Percentiles rank a stretch among this genome's conserved stretches.
These are phyloP conservation scores for Melampsora medusae DNA, from an alignment of 1,284 basidiomycete species.

Conservation along the genomic window DNA sequence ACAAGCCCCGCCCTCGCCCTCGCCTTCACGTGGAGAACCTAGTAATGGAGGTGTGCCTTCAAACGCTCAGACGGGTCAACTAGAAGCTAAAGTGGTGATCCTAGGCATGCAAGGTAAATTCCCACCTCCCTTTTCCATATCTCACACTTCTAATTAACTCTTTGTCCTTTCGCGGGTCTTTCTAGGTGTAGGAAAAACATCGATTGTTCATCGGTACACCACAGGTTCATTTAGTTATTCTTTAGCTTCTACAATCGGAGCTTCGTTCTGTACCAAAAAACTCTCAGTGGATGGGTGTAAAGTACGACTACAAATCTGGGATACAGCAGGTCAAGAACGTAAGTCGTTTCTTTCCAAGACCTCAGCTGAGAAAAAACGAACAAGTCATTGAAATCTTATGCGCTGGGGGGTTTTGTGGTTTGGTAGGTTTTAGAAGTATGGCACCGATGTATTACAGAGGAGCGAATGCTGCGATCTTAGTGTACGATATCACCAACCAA, in stretches of 20 bases:
- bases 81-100: slow-evolving; percentile 95
- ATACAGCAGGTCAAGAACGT: slow-evolving; percentile 95
- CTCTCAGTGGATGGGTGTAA: slow-evolving; percentile 80
- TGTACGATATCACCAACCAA: slow-evolving; percentile 94
- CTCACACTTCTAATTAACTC: too few relatives aligned
- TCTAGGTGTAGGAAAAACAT: slow-evolving; percentile 87
- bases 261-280: slow-evolving; percentile 92
- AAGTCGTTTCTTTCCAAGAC: background rate
- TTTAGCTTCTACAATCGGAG: slow-evolving; percentile 84
- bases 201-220: slow-evolving; percentile 86
- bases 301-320: slow-evolving; percentile 78
- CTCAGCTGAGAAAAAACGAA: background rate
- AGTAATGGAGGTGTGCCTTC: background rate
- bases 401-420: too few relatives aligned
- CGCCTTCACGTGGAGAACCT: background rate
- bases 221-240: slow-evolving; percentile 82
- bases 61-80: slow-evolving; percentile 45
- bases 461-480: slow-evolving; percentile 88
- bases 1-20: background rate
- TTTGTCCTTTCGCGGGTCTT: slow-evolving; percentile 11
- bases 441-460: slow-evolving; percentile 99
- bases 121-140: slow-evolving; percentile 3
- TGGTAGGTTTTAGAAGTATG: slow-evolving; percentile 60
- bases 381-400: background rate
- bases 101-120: slow-evolving; percentile 84